A percentile compares a stretch with the other conserved stretches of the same genome.
These are phyloP conservation scores for Populus hybrid DNA, from an alignment of 441 rosid species.

Conservation along the genomic window DNA sequence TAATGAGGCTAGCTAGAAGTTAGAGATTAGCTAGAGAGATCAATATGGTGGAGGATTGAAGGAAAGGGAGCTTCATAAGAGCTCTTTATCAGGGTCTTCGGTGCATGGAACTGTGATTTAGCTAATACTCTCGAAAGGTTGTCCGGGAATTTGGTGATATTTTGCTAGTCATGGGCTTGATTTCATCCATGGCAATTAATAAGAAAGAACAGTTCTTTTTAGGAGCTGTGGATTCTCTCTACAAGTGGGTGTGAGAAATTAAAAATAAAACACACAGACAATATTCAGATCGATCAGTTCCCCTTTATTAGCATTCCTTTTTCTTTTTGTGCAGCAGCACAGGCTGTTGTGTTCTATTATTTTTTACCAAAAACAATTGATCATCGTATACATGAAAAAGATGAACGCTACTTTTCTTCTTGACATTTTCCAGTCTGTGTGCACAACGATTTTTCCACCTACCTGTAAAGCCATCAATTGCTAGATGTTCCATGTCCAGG, in stretches of 20 bases:
- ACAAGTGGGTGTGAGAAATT: no score
- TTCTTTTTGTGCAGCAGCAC: background rate
- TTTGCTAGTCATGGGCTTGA: background rate
- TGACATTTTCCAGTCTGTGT: background rate
- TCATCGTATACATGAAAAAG: background rate
- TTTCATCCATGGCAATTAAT: no score
- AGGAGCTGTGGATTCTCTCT: no score
- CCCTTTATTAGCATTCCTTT: no score
- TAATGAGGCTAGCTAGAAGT: background rate
- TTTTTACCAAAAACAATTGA: background rate
- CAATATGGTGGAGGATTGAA: background rate
- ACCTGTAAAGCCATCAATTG: background rate
- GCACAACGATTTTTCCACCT: no score
- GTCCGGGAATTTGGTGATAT: background rate
- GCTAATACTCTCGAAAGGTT: background rate
- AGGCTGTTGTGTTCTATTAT: background rate
- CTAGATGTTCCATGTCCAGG: background rate
- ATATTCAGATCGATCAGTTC: no score
- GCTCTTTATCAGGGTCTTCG: slow-evolving; percentile 20
- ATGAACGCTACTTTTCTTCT: background rate
- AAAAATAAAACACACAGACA: background rate
- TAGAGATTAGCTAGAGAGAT: background rate
- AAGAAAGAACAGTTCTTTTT: no score
- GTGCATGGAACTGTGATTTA: slow-evolving; percentile 28
- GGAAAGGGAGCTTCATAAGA: background rate